Base-by-base conservation (phyloP, 73 alveolate species). In the Tetrahymena thermophila region DNA sequence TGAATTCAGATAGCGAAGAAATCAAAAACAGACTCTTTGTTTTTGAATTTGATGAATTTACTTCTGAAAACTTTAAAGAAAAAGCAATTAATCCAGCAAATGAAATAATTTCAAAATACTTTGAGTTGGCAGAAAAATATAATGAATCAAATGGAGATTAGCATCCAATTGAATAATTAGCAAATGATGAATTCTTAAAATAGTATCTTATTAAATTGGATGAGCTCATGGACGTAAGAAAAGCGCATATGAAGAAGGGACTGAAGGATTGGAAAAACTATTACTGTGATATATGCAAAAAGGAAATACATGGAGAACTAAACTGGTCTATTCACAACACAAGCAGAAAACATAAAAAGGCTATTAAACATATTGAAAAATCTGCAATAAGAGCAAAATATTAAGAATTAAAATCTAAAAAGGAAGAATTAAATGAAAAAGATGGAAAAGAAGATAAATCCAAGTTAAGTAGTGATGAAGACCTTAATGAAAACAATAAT, bases 241-340 rank as follows among this genome's bases (percentile, higher is more conserved):
- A 28, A 34, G 58, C 94, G 7, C 42, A 84, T 43, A 19, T 85
- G 25, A 34, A 83, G 43, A 94, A 94, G 93, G 56, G 42, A 85
- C 35, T 94, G 89, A 34, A 38, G 35, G 44, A 89, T 34, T 95
- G 97, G 97, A 89, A 89, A 71, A 95, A 95, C 40, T 50, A 95
- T 21, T 55, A 35, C 14, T 95, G 97, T 56, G 94, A 89, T 17
- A 43, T 95, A 10, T 95, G 97, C 31, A 89, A 95, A 28, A 95
- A 89, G 55, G 57, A 35, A 23, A 44, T 50, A 43, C 42, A 95
- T 93, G 97, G 97, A 5, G 89, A 71, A n/a, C 40, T 71, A 1
- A 71, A 71, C 31, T 71, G 89, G 89, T 71, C 89, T 71, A 71
- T 71, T 71, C 89, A 71, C 37, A 71, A 71, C 31, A 71, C 89